A percentile compares a stretch with the other conserved stretches of the same genome.
Conservation (phyloP, 1,284 basidiomycete genomes). For the Ceratobasidium sp. region DNA sequence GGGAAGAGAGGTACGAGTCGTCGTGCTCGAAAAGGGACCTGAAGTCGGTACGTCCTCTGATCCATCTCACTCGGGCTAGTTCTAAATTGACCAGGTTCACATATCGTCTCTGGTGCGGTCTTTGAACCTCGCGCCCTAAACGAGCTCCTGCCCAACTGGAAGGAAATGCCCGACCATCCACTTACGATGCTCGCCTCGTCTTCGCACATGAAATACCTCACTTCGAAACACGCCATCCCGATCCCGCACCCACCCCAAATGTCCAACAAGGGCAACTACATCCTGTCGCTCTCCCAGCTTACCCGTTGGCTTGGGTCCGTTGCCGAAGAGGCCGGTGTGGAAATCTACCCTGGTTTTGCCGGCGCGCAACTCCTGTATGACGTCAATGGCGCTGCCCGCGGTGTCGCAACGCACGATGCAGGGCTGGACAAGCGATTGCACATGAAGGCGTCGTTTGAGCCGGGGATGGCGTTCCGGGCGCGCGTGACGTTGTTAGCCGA, state of each 20-base stretch:
- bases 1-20: slow-evolving; percentile 80
- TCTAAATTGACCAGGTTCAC: slow-evolving; percentile 71
- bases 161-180: slow-evolving; percentile 64
- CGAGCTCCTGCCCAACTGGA: slow-evolving; percentile 93
- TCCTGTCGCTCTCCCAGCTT: slow-evolving; percentile 89
- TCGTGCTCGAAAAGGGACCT: slow-evolving; percentile 94
- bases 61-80: not conserved
- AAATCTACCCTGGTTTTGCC: slow-evolving; percentile 97
- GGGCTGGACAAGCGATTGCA: slow-evolving; percentile 84
- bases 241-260: slow-evolving; percentile 98
- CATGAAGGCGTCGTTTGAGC: slow-evolving; percentile 92
- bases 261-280: slow-evolving; percentile 94
- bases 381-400: slow-evolving; percentile 76
- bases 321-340: slow-evolving; percentile 92
- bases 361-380: slow-evolving; percentile 85
- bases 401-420: slow-evolving; percentile 95
- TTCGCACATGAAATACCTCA: slow-evolving; percentile 90
- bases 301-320: slow-evolving; percentile 90
- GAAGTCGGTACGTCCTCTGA: slow-evolving; percentile 79
- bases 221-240: slow-evolving; percentile 75
- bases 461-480: slow-evolving; percentile 96
- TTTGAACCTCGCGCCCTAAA: slow-evolving; percentile 93
- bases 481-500: slow-evolving; percentile 96
- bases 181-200: slow-evolving; percentile 84
- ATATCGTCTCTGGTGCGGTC: slow-evolving; percentile 96